These are phyloP conservation scores for Stephanodiscus triporus DNA, from an alignment of 108 stramenopile species.

Conservation along the genomic window DNA sequence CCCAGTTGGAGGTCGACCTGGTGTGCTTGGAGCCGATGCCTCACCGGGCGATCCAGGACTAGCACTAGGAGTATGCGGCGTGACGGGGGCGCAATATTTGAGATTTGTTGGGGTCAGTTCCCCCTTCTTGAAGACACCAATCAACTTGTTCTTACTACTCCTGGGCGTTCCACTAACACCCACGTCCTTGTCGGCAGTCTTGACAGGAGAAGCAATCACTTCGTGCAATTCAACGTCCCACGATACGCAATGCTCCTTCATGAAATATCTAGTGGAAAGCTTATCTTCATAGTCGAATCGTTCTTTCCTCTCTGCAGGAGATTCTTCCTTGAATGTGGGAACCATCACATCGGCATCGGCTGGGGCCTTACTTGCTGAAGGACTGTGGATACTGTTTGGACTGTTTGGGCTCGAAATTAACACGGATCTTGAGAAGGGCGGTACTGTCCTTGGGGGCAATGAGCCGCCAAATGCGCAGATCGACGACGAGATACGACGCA, in stretches of 20 bases:
- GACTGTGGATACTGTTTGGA: constrained; percentile 6
- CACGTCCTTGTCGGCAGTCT: neutral
- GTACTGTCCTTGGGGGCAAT: constrained; percentile 23
- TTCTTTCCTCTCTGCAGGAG: constrained; percentile 24
- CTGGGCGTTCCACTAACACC: neutral
- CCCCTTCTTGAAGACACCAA: constrained; percentile 5
- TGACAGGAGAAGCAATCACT: constrained; percentile 11
- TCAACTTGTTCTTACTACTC: neutral
- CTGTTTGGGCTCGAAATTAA: neutral
- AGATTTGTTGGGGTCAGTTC: neutral
- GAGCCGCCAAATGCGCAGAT: constrained; percentile 49
- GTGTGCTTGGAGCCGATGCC: constrained; percentile 21
- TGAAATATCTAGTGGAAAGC: constrained; percentile 27
- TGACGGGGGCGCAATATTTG: constrained; percentile 32
- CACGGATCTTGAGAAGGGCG: neutral
- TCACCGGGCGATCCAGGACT: neutral
- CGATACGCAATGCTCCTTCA: constrained; percentile 47
- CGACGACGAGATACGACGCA: constrained; percentile 35
- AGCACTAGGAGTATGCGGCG: constrained; percentile 21
- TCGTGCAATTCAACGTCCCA: constrained; percentile 50
- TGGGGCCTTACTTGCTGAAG: neutral
- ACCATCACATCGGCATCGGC: neutral
- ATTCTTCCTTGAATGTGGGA: neutral
- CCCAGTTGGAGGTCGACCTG: constrained; percentile 12
- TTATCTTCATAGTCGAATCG: constrained; percentile 26